phyloP scores from a whole-genome alignment of 176 grass and related monocot species.

The Zoysia pacifica region DNA sequence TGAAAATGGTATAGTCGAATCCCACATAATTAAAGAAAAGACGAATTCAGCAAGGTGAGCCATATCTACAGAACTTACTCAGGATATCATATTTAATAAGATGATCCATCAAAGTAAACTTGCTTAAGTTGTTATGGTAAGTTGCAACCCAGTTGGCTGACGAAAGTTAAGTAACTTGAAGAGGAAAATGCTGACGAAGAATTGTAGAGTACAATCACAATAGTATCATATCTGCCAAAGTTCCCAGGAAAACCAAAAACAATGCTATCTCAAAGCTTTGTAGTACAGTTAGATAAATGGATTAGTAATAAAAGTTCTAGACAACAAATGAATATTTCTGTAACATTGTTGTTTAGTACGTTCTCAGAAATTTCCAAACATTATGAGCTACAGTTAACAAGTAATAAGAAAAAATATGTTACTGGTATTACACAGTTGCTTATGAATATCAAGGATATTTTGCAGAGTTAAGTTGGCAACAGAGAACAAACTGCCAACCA shows the following conservation, averaged over 20 bases:
- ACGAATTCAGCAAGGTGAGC: not conserved
- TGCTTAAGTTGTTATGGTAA: conserved; percentile 42
- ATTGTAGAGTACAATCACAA: conserved; percentile 36
- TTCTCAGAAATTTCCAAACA: conserved; percentile 16
- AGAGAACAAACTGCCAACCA: not conserved
- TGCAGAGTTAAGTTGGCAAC: not conserved
- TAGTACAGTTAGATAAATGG: conserved; percentile 25
- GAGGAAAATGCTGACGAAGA: conserved; percentile 29
- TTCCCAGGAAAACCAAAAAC: conserved; percentile 38
- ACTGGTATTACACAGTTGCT: conserved; percentile 1
- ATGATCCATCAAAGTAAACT: conserved; percentile 53
- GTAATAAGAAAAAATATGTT: conserved; percentile 4
- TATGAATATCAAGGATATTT: conserved; percentile 15
- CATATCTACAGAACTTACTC: conserved; percentile 48
- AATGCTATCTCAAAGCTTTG: conserved; percentile 35
- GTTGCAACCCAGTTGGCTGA: conserved; percentile 38
- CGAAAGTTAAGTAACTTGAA: conserved; percentile 40
- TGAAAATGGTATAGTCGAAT: conserved; percentile 17
- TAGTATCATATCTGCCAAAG: conserved; percentile 36
- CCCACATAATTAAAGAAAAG: not conserved
- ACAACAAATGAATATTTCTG: not conserved
- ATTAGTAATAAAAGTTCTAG: conserved; percentile 11
- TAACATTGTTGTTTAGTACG: conserved; percentile 10
- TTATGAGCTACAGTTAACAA: conserved; percentile 27
- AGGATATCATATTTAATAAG: conserved; percentile 32